Conservation (phyloP, 352 stramenopile species). For the Phytophthora pseudosyringae region DNA sequence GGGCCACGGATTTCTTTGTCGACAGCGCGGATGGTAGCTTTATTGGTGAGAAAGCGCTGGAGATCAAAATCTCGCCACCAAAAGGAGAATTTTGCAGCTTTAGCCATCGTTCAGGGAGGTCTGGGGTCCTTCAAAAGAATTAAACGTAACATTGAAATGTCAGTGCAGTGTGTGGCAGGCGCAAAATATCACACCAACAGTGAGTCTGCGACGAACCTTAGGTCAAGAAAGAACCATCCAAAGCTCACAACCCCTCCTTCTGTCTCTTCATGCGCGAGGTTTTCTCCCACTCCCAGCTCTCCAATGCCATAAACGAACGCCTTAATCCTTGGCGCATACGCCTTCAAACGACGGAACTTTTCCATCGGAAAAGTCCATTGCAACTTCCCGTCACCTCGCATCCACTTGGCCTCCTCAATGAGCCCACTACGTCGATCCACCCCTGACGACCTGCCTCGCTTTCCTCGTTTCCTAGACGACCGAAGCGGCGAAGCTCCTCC, state of each 20-base stretch:
- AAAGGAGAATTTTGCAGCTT: conserved; percentile 79
- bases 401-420: conserved; percentile 65
- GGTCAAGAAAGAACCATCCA: conserved; percentile 85
- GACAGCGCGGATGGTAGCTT: not conserved
- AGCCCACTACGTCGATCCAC: conserved; percentile 44
- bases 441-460: not conserved
- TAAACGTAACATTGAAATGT: not conserved
- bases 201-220: conserved; percentile 47
- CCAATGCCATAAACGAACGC: conserved; percentile 74
- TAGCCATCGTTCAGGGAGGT: conserved; percentile 70
- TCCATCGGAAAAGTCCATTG: conserved; percentile 69
- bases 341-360: conserved; percentile 69
- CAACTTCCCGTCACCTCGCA: conserved; percentile 51
- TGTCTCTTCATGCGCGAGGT: conserved; percentile 29
- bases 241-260: conserved; percentile 62
- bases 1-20: not conserved
- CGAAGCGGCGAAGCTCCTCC: conserved; percentile 3
- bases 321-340: conserved; percentile 69
- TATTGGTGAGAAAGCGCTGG: conserved; percentile 42
- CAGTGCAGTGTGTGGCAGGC: not conserved
- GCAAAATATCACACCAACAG: not conserved
- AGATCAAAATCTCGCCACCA: conserved; percentile 72
- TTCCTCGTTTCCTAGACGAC: not conserved
- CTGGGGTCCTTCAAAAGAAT: conserved; percentile 56
- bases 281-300: conserved; percentile 26